Evolutionary conservation across 2,329 filamentous ascomycete species (phyloP).

Genomic region (Chaetomiaceae sp.): DNA sequence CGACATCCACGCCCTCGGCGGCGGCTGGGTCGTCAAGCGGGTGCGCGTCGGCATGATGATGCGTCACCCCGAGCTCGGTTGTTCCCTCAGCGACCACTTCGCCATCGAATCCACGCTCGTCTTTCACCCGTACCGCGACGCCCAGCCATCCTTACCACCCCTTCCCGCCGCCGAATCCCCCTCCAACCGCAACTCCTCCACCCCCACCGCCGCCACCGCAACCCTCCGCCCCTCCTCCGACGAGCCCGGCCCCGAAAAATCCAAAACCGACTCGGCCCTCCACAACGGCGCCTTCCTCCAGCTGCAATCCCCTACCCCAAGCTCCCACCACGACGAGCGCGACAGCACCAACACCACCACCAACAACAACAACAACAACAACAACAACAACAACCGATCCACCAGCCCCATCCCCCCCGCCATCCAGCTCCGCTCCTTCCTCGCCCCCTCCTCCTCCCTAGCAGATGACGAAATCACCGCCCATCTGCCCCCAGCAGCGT

Average conservation of each 20-base stretch:
- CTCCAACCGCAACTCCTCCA: constrained; percentile 12
- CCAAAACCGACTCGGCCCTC: constrained; percentile 25
- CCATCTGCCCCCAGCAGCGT: constrained; percentile 27
- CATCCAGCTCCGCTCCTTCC: constrained; percentile 21
- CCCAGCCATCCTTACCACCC: constrained; percentile 3
- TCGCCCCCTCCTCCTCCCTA: constrained; percentile 20
- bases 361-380: too few relatives aligned
- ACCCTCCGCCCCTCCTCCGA: background rate
- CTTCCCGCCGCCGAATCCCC: constrained; percentile 10
- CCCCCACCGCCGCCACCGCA: background rate
- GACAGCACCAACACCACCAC: too few relatives aligned
- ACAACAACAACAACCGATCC: constrained; percentile 2
- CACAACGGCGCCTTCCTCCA: constrained; percentile 36
- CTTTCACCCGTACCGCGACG: constrained; percentile 34
- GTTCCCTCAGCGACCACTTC: constrained; percentile 92
- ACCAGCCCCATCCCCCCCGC: constrained; percentile 9
- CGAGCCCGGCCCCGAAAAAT: background rate
- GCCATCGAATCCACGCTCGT: constrained; percentile 75
- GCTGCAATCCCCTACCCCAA: constrained; percentile 34
- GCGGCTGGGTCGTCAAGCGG: constrained; percentile 62
- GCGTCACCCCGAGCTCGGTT: constrained; percentile 72
- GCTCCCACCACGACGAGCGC: constrained; percentile 11
- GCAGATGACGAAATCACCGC: too few relatives aligned
- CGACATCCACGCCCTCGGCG: constrained; percentile 27
- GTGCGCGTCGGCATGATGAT: constrained; percentile 73